A percentile compares a stretch with the other conserved stretches of the same genome.
Conservation (phyloP, 2,329 filamentous ascomycete species). For the Xylariales sp. region DNA sequence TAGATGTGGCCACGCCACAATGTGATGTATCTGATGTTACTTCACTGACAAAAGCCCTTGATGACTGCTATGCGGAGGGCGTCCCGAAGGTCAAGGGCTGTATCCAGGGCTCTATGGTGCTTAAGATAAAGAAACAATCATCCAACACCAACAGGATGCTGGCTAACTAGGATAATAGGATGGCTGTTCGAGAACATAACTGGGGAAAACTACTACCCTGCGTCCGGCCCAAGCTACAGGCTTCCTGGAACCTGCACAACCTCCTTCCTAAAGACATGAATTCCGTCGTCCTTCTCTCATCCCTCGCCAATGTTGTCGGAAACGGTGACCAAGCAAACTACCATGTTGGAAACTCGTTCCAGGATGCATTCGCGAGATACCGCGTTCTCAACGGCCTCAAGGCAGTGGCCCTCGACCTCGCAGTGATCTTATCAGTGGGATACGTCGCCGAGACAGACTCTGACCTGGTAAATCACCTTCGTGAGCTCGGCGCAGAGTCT, state of each 20-base stretch:
- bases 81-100: constrained; percentile 10
- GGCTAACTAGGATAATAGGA: background rate
- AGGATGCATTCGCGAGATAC: background rate
- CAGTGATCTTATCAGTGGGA: background rate
- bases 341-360: background rate
- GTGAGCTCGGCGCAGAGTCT: constrained; percentile 15
- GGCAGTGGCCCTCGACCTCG: background rate
- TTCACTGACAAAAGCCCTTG: background rate
- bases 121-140: constrained; percentile 1
- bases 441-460: constrained; percentile 7
- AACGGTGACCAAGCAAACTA: constrained; percentile 7
- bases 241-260: constrained; percentile 16
- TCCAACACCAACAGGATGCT: background rate
- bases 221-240: constrained; percentile 3
- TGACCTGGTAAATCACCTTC: constrained; percentile 13
- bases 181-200: constrained; percentile 9
- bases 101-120: constrained; percentile 8
- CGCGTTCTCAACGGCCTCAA: background rate
- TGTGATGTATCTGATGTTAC: constrained; percentile 2
- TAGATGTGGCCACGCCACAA: background rate
- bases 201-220: background rate
- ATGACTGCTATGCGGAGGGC: background rate
- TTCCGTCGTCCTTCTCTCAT: constrained; percentile 5
- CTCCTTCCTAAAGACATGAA: constrained; percentile 2
- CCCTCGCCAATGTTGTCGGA: background rate